Conservation (phyloP, 148 eudicot genomes). For the Bassia scoparia region DNA sequence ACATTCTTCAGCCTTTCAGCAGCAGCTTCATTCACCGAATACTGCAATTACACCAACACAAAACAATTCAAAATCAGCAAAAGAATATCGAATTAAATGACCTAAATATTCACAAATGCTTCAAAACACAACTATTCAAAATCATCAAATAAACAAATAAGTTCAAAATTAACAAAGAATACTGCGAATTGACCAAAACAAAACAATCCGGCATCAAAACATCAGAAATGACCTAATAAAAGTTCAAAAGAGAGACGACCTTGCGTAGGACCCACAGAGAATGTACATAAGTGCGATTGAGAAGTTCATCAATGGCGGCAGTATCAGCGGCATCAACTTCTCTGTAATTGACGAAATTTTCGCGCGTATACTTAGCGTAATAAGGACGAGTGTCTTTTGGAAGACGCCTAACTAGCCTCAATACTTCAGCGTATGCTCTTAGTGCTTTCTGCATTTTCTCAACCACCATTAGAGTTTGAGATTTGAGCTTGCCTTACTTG, state of each 20-base stretch:
- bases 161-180: background rate
- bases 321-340: conserved; percentile 59
- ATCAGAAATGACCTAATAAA: background rate
- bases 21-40: conserved; percentile 60
- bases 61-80: background rate
- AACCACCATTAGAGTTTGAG: conserved; percentile 3
- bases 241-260: conserved; percentile 26
- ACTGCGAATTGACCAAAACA: background rate
- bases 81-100: too few relatives aligned
- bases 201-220: background rate
- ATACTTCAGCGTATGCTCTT: conserved; percentile 70
- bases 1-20: conserved; percentile 61
- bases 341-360: conserved; percentile 86
- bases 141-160: too few relatives aligned
- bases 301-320: conserved; percentile 51
- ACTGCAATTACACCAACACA: conserved; percentile 36
- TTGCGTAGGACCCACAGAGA: conserved; percentile 82
- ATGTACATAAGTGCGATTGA: conserved; percentile 63
- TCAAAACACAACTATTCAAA: too few relatives aligned
- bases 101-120: too few relatives aligned
- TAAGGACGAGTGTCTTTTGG: conserved; percentile 65
- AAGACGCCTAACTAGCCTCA: conserved; percentile 67
- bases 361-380: conserved; percentile 84
- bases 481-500: background rate
- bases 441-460: conserved; percentile 57